A percentile compares a stretch with the other conserved stretches of the same genome.
Evolutionary conservation across 2,329 filamentous ascomycete genomes (phyloP).

Genomic region (Immersiporthe knoxdaviesiana): DNA sequence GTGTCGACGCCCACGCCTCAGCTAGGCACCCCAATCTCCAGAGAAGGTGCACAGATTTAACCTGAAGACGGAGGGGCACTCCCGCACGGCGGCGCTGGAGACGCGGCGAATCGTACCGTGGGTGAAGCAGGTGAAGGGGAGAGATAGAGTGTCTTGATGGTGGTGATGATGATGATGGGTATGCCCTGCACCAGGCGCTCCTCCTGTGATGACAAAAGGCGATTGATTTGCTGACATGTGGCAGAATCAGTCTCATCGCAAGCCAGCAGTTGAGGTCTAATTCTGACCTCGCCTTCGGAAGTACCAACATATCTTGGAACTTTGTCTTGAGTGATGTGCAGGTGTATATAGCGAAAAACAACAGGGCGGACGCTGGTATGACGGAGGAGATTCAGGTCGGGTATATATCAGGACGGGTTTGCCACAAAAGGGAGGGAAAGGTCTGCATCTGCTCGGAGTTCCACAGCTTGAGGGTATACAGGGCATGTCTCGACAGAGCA

Average conservation of each 20-base stretch:
- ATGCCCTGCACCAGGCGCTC: neutral
- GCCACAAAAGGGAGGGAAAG: neutral
- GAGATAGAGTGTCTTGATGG: slow-evolving; percentile 13
- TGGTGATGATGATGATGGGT: too few relatives aligned
- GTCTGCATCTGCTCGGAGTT: neutral
- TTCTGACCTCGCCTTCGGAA: neutral
- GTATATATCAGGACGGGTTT: neutral
- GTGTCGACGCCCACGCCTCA: neutral
- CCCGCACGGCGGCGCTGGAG: slow-evolving; percentile 24
- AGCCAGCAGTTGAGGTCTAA: neutral
- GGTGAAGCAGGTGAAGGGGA: slow-evolving; percentile 22
- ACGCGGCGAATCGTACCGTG: slow-evolving; percentile 21
- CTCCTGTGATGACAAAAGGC: neutral
- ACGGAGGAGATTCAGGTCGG: neutral
- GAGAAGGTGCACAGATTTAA: slow-evolving; percentile 23
- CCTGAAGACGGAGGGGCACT: slow-evolving; percentile 15
- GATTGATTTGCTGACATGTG: slow-evolving; percentile 5
- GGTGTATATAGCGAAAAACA: neutral
- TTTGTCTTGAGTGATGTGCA: neutral
- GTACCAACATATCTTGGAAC: neutral
- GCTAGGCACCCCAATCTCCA: slow-evolving; percentile 13
- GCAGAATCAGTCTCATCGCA: slow-evolving; percentile 12
- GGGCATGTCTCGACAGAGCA: neutral
- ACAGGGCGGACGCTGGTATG: neutral
- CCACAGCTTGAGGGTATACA: neutral